phyloP scores from a whole-genome alignment of 176 grass and related monocot species.

The Bromus sterilis region DNA sequence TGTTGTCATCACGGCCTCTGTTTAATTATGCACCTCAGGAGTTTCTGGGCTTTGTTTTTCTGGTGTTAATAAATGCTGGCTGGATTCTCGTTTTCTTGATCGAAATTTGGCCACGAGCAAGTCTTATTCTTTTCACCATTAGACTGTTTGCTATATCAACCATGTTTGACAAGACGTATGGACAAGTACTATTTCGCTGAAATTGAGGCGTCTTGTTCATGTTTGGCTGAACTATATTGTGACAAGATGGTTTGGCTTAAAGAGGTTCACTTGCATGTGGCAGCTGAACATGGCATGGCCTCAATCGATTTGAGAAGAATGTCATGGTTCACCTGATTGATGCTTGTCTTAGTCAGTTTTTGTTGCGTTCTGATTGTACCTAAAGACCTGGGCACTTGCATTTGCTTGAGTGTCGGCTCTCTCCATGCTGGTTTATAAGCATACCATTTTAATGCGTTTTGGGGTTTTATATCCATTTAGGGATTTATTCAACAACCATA shows the following conservation, averaged over 20 bases:
- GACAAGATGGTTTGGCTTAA: neutral
- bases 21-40: slow-evolving; percentile 32
- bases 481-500: too few species aligned
- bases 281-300: neutral
- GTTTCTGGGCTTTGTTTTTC: neutral
- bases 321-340: neutral
- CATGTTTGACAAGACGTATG: slow-evolving; percentile 14
- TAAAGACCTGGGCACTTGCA: too few species aligned
- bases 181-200: neutral
- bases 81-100: slow-evolving; percentile 35
- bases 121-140: slow-evolving; percentile 3
- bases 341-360: neutral
- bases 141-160: slow-evolving; percentile 26
- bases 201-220: neutral
- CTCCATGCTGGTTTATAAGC: too few species aligned
- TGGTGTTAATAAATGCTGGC: slow-evolving; percentile 41
- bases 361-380: too few species aligned
- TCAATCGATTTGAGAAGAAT: neutral
- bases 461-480: too few species aligned
- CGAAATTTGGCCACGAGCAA: neutral
- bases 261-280: neutral
- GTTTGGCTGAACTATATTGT: neutral
- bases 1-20: neutral
- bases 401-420: too few species aligned
- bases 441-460: too few species aligned